Conservation (phyloP, 164 flowering plant species). For the Hamamelis virginiana region DNA sequence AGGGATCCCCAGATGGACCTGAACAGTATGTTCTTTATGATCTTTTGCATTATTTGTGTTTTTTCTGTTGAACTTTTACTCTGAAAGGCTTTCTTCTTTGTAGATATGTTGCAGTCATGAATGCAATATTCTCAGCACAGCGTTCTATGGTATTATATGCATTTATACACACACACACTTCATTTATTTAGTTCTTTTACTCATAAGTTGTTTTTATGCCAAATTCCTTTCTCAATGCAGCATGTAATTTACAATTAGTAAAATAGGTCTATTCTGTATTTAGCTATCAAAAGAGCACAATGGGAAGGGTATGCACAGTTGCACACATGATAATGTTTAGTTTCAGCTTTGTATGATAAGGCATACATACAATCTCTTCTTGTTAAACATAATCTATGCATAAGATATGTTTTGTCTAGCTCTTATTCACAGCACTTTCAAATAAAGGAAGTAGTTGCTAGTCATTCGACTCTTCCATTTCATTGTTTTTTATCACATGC, state of each 20-base stretch:
- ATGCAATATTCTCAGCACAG: conserved; percentile 96
- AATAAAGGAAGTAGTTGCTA: too few species aligned
- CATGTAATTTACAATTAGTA: too few species aligned
- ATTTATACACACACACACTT: not conserved
- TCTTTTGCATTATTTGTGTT: conserved; percentile 11
- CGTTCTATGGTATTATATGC: conserved; percentile 75
- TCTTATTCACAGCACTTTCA: too few species aligned
- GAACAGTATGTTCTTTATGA: conserved; percentile 73
- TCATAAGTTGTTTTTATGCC: not conserved
- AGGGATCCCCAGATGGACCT: conserved; percentile 97
- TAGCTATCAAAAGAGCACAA: too few species aligned
- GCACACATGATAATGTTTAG: too few species aligned
- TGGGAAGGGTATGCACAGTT: not conserved
- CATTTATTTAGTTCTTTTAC: not conserved
- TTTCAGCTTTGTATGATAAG: too few species aligned
- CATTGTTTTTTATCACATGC: not conserved
- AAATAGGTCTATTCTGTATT: too few species aligned
- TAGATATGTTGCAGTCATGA: conserved; percentile 98
- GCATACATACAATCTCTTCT: too few species aligned
- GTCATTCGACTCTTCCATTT: too few species aligned
- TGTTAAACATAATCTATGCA: too few species aligned
- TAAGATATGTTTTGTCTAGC: too few species aligned
- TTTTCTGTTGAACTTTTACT: conserved; percentile 4
- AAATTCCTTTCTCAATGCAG: too few species aligned
- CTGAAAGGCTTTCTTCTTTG: conserved; percentile 24